phyloP scores from a whole-genome alignment of 2,329 filamentous ascomycete genomes.

The Fusarium musae region DNA sequence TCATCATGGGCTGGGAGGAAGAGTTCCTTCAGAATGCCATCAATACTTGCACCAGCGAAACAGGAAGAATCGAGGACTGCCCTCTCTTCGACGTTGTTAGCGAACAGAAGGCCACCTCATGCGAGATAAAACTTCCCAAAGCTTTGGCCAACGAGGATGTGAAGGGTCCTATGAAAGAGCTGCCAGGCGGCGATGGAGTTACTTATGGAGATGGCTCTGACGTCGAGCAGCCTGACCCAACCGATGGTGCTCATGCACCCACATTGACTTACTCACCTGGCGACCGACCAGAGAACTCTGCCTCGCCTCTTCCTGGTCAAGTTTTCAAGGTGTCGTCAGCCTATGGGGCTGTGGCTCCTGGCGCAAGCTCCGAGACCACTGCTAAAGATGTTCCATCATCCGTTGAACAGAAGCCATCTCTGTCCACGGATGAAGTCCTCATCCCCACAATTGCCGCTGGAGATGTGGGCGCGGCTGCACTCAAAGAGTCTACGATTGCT shows the following conservation, averaged over 20 bases:
- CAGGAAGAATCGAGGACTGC: conserved; percentile 79
- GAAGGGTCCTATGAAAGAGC: conserved; percentile 61
- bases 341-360: conserved; percentile 31
- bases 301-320: conserved; percentile 54
- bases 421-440: conserved; percentile 9
- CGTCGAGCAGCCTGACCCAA: conserved; percentile 18
- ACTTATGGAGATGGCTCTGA: conserved; percentile 43
- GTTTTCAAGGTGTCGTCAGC: conserved; percentile 53
- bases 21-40: conserved; percentile 77
- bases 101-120: conserved; percentile 67
- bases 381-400: conserved; percentile 20
- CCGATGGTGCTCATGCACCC: conserved; percentile 22
- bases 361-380: conserved; percentile 17
- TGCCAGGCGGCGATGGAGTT: conserved; percentile 74
- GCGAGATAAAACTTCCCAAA: conserved; percentile 70
- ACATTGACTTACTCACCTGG: conserved; percentile 53
- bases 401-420: conserved; percentile 3
- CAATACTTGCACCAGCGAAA: conserved; percentile 76
- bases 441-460: conserved; percentile 17
- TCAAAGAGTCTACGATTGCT: conserved; percentile 20
- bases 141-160: conserved; percentile 69
- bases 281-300: conserved; percentile 46
- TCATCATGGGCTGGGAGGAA: conserved; percentile 81
- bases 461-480: conserved; percentile 14
- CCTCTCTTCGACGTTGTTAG: conserved; percentile 76